These are phyloP conservation scores for Venturia asperata DNA, from an alignment of 2,329 filamentous ascomycete species.

Conservation along the genomic window DNA sequence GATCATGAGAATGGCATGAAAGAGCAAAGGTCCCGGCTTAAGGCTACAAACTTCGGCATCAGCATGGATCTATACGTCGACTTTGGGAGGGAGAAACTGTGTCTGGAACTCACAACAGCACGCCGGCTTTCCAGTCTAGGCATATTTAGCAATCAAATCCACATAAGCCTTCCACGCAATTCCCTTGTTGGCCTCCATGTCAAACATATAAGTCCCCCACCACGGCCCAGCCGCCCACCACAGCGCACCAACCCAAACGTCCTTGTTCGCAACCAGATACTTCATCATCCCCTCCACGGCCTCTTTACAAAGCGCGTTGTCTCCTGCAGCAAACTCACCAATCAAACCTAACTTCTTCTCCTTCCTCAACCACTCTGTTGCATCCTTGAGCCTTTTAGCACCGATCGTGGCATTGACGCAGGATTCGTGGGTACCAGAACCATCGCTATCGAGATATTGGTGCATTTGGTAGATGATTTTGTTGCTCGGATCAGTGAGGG, in stretches of 20 bases:
- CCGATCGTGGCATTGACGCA: slow-evolving; percentile 51
- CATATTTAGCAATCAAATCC: slow-evolving; percentile 21
- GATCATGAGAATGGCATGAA: too few species aligned
- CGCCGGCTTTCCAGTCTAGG: not conserved
- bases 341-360: slow-evolving; percentile 48
- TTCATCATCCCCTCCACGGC: slow-evolving; percentile 45
- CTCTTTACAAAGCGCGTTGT: slow-evolving; percentile 43
- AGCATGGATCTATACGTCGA: not conserved
- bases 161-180: slow-evolving; percentile 33
- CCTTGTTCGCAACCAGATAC: slow-evolving; percentile 42
- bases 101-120: slow-evolving; percentile 6
- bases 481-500: slow-evolving; percentile 45
- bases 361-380: slow-evolving; percentile 48
- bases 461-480: slow-evolving; percentile 55
- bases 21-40: too few species aligned
- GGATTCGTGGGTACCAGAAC: slow-evolving; percentile 43
- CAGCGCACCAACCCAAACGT: slow-evolving; percentile 48
- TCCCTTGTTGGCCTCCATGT: slow-evolving; percentile 44
- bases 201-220: slow-evolving; percentile 44
- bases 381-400: slow-evolving; percentile 42
- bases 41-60: not conserved
- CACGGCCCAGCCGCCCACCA: slow-evolving; percentile 53
- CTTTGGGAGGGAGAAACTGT: too few species aligned
- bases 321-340: slow-evolving; percentile 49
- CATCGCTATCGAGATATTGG: slow-evolving; percentile 53